These are phyloP conservation scores for Rutstroemia sp. DNA, from an alignment of 2,329 filamentous ascomycete species.

Conservation along the genomic window DNA sequence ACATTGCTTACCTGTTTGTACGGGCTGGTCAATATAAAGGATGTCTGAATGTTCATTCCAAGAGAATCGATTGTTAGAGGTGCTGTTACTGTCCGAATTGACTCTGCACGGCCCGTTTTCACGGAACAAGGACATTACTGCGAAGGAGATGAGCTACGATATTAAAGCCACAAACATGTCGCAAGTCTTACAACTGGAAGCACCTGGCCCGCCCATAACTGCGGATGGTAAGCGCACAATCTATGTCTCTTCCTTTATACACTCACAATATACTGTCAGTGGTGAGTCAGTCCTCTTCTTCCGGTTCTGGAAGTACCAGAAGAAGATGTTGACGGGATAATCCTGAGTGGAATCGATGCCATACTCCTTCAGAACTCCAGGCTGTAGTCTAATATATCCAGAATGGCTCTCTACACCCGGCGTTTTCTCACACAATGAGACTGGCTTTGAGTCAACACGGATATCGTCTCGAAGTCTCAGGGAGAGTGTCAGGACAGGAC, in stretches of 20 bases:
- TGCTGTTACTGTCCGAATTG: conserved; percentile 34
- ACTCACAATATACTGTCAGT: conserved; percentile 44
- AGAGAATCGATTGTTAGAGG: conserved; percentile 46
- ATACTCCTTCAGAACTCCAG: not conserved
- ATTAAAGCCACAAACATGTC: not conserved
- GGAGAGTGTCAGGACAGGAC: no score
- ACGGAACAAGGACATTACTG: conserved; percentile 47
- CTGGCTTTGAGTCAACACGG: not conserved
- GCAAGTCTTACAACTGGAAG: conserved; percentile 14
- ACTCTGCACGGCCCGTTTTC: conserved; percentile 42
- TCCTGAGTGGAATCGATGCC: conserved; percentile 4
- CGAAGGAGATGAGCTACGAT: not conserved
- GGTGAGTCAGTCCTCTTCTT: conserved; percentile 38
- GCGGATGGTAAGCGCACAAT: not conserved
- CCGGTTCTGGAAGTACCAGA: conserved; percentile 36
- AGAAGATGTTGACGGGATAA: conserved; percentile 22
- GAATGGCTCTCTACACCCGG: conserved; percentile 10
- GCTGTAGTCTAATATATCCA: conserved; percentile 14
- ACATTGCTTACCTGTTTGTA: conserved; percentile 4
- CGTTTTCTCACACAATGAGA: conserved; percentile 14
- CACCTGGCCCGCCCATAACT: conserved; percentile 55
- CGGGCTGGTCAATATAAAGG: conserved; percentile 41
- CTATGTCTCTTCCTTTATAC: not conserved
- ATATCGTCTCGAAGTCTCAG: not conserved
- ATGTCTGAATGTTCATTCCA: conserved; percentile 52